A percentile compares a stretch with the other conserved stretches of the same genome.
Conservation (phyloP, 2,329 filamentous ascomycete species). For the Fusarium humuli region DNA sequence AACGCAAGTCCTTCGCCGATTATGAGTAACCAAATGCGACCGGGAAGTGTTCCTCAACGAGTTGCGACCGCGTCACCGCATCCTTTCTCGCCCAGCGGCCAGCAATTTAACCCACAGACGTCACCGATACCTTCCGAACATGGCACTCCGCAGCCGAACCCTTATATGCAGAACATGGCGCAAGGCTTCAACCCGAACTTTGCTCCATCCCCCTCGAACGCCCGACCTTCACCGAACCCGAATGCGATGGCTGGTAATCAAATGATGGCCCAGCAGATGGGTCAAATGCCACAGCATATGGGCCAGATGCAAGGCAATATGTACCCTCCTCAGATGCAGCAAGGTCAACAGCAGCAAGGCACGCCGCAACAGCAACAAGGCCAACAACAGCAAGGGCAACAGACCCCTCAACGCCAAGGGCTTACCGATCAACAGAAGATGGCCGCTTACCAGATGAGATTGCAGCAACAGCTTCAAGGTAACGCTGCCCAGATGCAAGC, state of each 20-base stretch:
- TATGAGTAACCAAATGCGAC: conserved; percentile 82
- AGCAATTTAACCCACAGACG: conserved; percentile 77
- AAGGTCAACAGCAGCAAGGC: conserved; percentile 59
- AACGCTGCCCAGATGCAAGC: conserved; percentile 64
- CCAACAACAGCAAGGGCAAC: conserved; percentile 53
- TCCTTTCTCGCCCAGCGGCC: conserved; percentile 82
- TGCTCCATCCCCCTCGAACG: conserved; percentile 66
- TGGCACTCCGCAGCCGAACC: conserved; percentile 78
- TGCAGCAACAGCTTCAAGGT: conserved; percentile 78
- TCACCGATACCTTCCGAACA: conserved; percentile 84
- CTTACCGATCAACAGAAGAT: conserved; percentile 78
- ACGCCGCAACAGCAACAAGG: conserved; percentile 57
- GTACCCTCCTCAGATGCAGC: conserved; percentile 57
- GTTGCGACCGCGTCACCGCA: conserved; percentile 94
- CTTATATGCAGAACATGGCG: conserved; percentile 73
- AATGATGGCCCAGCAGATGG: conserved; percentile 67
- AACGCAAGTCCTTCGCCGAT: conserved; percentile 94
- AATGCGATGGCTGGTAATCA: conserved; percentile 63
- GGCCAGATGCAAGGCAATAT: conserved; percentile 60
- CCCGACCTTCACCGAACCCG: conserved; percentile 66
- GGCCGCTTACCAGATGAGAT: conserved; percentile 82
- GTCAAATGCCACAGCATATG: conserved; percentile 61
- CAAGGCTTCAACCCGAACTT: conserved; percentile 71
- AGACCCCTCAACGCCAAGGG: conserved; percentile 45
- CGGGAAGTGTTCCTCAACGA: conserved; percentile 78